A percentile compares a stretch with the other conserved stretches of the same genome.
phyloP scores from a whole-genome alignment of 495 filamentous ascomycete genomes.

The Penicillium dipodomyicola region DNA sequence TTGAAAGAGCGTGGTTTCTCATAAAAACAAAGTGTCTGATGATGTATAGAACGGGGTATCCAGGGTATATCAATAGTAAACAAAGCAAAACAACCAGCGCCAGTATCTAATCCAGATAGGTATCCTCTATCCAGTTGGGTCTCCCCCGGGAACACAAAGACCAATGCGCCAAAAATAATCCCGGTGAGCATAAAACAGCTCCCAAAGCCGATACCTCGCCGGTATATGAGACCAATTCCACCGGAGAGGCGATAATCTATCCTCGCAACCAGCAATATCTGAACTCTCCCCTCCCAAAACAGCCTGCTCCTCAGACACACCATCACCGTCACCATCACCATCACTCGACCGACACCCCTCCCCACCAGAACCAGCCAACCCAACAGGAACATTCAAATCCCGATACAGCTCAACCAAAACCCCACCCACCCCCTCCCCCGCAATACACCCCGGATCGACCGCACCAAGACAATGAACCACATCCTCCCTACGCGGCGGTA shows the following conservation, averaged over 20 bases:
- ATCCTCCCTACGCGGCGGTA: constrained; percentile 66
- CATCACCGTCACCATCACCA: background rate
- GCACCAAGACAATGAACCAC: constrained; percentile 69
- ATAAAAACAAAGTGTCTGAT: too few species aligned
- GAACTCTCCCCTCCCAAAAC: constrained; percentile 7
- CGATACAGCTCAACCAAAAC: constrained; percentile 12
- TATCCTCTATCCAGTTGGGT: constrained; percentile 45
- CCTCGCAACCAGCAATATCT: constrained; percentile 5
- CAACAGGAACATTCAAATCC: constrained; percentile 15
- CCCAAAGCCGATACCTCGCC: constrained; percentile 70
- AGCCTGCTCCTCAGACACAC: constrained; percentile 6
- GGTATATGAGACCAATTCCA: constrained; percentile 52
- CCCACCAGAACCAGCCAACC: background rate
- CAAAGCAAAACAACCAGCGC: background rate
- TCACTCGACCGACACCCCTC: constrained; percentile 2
- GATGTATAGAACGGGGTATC: background rate
- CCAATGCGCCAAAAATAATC: constrained; percentile 97
- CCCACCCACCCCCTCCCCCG: constrained; percentile 39
- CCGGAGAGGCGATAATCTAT: constrained; percentile 20
- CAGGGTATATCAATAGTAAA: background rate
- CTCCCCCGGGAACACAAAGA: constrained; percentile 82
- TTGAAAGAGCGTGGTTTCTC: background rate
- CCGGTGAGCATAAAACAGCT: constrained; percentile 89
- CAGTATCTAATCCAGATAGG: background rate
- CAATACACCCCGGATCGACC: constrained; percentile 67